Conservation (phyloP, 2,329 filamentous ascomycete species). For the Fusarium dimerum region DNA sequence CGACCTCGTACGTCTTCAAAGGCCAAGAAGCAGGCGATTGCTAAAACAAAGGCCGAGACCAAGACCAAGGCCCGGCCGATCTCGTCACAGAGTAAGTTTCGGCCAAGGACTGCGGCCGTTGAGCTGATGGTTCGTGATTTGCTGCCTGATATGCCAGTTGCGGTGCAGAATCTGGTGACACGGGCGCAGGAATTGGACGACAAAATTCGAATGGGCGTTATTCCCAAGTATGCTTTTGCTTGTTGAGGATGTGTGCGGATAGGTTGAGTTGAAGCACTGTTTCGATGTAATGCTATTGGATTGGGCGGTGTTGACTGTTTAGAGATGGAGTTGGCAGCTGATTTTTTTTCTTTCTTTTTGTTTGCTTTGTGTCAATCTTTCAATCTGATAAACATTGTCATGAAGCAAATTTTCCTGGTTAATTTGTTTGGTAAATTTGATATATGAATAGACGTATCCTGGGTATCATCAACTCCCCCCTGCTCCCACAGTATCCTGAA, state of each 20-base stretch:
- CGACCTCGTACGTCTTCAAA: too few relatives aligned
- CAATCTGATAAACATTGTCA: background rate
- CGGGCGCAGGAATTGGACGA: slow-evolving; percentile 13
- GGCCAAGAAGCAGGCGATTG: too few relatives aligned
- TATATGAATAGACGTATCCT: slow-evolving; percentile 12
- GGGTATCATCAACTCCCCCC: slow-evolving; percentile 24
- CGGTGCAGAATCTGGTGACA: slow-evolving; percentile 20
- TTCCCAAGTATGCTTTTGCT: slow-evolving; percentile 5
- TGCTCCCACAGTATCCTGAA: background rate
- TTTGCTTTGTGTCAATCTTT: background rate
- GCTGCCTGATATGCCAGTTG: slow-evolving; percentile 18
- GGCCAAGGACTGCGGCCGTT: slow-evolving; percentile 1
- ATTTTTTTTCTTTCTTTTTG: background rate
- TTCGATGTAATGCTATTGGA: too few relatives aligned
- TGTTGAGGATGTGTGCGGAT: too few relatives aligned
- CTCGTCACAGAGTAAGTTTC: background rate
- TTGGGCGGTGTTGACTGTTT: too few relatives aligned
- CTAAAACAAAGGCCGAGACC: too few relatives aligned
- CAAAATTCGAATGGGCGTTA: slow-evolving; percentile 2
- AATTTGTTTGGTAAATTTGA: slow-evolving; percentile 6
- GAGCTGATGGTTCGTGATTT: background rate
- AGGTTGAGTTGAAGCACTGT: too few relatives aligned
- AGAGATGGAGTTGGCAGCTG: background rate
- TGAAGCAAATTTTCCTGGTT: background rate
- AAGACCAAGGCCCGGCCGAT: too few relatives aligned